These are phyloP conservation scores for Termitomyces sp. DNA, from an alignment of 768 basidiomycete species.

Conservation along the genomic window DNA sequence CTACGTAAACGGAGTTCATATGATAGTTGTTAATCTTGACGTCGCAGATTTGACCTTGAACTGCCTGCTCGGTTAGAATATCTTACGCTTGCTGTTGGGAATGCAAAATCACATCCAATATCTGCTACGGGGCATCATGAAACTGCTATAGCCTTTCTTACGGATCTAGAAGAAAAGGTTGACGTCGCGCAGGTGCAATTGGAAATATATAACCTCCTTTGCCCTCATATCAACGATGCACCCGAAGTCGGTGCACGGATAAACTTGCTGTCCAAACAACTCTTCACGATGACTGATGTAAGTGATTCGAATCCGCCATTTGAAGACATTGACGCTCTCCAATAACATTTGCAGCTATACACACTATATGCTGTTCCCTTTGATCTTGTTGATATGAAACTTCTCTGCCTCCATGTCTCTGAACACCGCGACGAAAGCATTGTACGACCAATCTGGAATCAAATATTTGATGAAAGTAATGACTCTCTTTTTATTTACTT, in stretches of 20 bases:
- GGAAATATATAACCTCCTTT: conserved; percentile 73
- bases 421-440: conserved; percentile 85
- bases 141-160: conserved; percentile 92
- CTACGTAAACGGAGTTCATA: neutral
- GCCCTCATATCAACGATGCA: conserved; percentile 54
- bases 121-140: conserved; percentile 74
- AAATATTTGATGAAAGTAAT: conserved; percentile 77
- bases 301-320: neutral
- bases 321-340: conserved; percentile 4
- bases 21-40: neutral
- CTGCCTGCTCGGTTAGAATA: conserved; percentile 83
- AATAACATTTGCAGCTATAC: conserved; percentile 55
- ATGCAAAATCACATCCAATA: conserved; percentile 91
- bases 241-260: conserved; percentile 61
- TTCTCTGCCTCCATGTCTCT: conserved; percentile 89
- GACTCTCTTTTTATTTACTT: neutral
- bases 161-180: conserved; percentile 90
- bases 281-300: conserved; percentile 86
- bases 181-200: conserved; percentile 96
- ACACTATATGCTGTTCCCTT: conserved; percentile 85
- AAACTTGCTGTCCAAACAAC: conserved; percentile 44
- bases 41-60: conserved; percentile 52
- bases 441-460: conserved; percentile 83
- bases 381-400: conserved; percentile 74
- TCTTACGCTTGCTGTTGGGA: conserved; percentile 89